Conservation (phyloP, 108 stramenopile genomes). For the Conticribra weissflogii region DNA sequence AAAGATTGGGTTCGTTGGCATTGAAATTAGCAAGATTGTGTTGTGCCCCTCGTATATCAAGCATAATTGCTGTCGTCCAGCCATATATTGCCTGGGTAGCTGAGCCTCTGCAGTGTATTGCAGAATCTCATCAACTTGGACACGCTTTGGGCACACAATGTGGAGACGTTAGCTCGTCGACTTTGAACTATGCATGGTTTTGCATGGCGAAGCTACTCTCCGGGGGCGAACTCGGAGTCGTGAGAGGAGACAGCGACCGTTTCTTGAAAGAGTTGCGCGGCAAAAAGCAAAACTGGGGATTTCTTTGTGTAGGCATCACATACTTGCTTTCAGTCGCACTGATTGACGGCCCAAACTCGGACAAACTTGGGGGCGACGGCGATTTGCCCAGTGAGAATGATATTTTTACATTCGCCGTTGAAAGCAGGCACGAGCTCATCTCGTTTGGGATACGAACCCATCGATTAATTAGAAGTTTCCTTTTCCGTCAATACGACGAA, state of each 20-base stretch:
- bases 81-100: slow-evolving; percentile 2
- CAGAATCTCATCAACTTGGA: slow-evolving; percentile 9
- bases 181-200: background rate
- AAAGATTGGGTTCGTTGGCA: slow-evolving; percentile 4
- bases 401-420: background rate
- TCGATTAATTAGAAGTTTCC: background rate
- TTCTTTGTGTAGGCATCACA: background rate
- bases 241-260: no score
- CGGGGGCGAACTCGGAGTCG: background rate
- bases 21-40: slow-evolving; percentile 1
- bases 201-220: background rate
- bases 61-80: background rate
- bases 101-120: slow-evolving; percentile 18
- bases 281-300: background rate
- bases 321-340: slow-evolving; percentile 3
- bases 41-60: background rate
- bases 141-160: slow-evolving; percentile 3
- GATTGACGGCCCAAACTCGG: background rate
- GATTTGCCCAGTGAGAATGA: background rate
- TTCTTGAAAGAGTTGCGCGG: background rate
- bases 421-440: background rate
- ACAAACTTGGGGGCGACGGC: background rate
- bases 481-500: background rate
- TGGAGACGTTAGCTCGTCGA: slow-evolving; percentile 13
- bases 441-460: background rate